Evolutionary conservation across 2,329 filamentous ascomycete species (phyloP), one percentile per base, ranked within the genome.

Genomic region (Arachnopeziza araneosa): DNA sequence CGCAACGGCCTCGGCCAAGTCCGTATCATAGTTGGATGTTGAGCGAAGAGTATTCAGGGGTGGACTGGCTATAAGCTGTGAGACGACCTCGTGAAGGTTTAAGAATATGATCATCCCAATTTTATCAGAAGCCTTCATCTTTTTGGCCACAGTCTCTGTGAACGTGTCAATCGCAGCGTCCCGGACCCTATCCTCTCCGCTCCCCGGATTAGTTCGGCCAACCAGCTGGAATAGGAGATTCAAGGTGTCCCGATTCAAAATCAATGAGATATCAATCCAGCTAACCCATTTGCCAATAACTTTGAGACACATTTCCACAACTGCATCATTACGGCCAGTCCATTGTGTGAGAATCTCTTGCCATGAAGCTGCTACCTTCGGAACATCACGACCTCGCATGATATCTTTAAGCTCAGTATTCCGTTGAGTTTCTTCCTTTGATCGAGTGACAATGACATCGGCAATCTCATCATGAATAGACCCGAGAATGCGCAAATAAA

Each of bases 381-480:
- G 85, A 73, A 96, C 91, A 73, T 99, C 93, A 66, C 92, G 85
- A 65, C 86, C 86, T 63, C 95, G 86, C 58, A 99, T 85, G 67
- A 95, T 77, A 74, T 99, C 96, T 75, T 99, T 99, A 66, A 99
- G 81, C 64, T 93, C 86, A 24, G 87, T 91, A 72, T 96, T 96
- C 63, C 90, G 87, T 75, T 91, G 93, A 67, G 89, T 85, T 71
- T 98, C 92, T 59, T 83, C 84, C 52, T 83, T 84, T 56, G 91
- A 87, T 49, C 93, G 85, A 54, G 88, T 86, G 57, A 98, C 83
- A 65, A 98, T 82, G 68, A 95, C 87, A 76, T 99, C 95, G 64
- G 93, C 95, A 70, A 99, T 97, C 75, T 99, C 95, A 69, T 99
- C 95, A 71, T 99, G 95, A 53, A 99, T 88, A 36, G 93, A 95